Evolutionary conservation across 2,329 filamentous ascomycete genomes (phyloP).

Genomic region (Alternaria longipes): DNA sequence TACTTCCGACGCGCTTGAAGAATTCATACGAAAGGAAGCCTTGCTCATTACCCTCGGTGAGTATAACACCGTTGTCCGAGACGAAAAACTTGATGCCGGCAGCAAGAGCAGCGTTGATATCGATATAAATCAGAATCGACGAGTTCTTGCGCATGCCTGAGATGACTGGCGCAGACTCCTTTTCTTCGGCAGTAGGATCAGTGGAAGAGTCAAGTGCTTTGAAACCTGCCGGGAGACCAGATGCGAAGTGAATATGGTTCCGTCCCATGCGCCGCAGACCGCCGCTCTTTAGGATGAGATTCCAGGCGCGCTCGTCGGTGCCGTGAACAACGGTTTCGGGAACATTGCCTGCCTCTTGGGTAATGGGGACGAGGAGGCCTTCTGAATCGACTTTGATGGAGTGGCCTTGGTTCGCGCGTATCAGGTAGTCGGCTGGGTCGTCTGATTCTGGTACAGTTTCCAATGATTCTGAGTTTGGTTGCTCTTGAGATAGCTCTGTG

Average conservation of each 20-base stretch:
- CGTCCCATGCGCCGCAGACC: constrained; percentile 83
- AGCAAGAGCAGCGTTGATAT: constrained; percentile 71
- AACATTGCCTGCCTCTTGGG: constrained; percentile 61
- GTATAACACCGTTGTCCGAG: constrained; percentile 60
- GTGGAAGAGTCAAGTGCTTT: constrained; percentile 22
- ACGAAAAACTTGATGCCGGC: constrained; percentile 76
- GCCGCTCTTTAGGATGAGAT: constrained; percentile 75
- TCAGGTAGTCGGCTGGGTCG: constrained; percentile 76
- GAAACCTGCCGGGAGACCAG: constrained; percentile 68
- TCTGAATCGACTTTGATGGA: constrained; percentile 79
- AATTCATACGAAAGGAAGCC: constrained; percentile 56
- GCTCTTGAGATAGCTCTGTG: constrained; percentile 14
- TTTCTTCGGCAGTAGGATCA: constrained; percentile 33
- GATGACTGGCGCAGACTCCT: constrained; percentile 64
- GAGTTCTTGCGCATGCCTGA: constrained; percentile 78
- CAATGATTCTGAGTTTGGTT: constrained; percentile 21
- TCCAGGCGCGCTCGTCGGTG: constrained; percentile 85
- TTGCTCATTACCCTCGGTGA: constrained; percentile 60
- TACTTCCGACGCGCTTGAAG: constrained; percentile 75
- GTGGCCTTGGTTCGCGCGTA: constrained; percentile 96
- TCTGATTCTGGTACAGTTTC: constrained; percentile 31
- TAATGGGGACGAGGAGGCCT: constrained; percentile 74
- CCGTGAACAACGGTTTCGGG: constrained; percentile 82
- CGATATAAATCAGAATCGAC: constrained; percentile 76
- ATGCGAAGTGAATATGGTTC: constrained; percentile 90